phyloP scores from a whole-genome alignment of 2,329 filamentous ascomycete species.

The Rhinocladiella similis region DNA sequence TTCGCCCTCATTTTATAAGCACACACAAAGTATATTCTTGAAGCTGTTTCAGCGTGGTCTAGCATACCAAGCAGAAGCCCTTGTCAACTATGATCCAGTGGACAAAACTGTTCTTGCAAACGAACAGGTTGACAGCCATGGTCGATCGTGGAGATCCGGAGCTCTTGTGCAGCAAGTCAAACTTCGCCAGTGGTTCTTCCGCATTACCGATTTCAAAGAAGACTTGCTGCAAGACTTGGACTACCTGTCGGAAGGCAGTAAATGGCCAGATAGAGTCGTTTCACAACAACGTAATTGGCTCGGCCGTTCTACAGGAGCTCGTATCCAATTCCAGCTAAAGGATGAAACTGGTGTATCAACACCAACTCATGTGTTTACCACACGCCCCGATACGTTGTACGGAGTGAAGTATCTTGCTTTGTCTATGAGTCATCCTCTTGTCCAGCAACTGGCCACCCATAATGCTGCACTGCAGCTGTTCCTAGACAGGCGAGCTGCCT shows the following conservation, averaged over 20 bases:
- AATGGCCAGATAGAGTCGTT: constrained; percentile 81
- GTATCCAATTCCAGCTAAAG: constrained; percentile 67
- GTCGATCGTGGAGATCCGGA: constrained; percentile 77
- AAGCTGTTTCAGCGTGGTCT: constrained; percentile 72
- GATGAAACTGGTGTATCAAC: constrained; percentile 28
- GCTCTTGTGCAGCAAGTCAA: constrained; percentile 91
- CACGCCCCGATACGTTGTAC: constrained; percentile 80
- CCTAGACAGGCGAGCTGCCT: constrained; percentile 55
- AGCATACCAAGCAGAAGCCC: constrained; percentile 78
- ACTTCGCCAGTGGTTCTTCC: constrained; percentile 90
- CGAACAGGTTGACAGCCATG: constrained; percentile 74
- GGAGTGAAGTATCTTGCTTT: constrained; percentile 84
- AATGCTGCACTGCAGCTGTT: constrained; percentile 68
- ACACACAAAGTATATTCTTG: constrained; percentile 83
- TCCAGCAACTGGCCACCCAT: constrained; percentile 58
- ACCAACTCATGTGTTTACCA: constrained; percentile 71
- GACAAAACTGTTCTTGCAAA: constrained; percentile 89
- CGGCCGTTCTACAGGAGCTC: constrained; percentile 72
- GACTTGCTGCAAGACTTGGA: constrained; percentile 71
- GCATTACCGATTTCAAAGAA: constrained; percentile 77
- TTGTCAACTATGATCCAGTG: constrained; percentile 88
- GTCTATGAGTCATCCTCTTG: constrained; percentile 70
- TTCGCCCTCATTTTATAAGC: constrained; percentile 82
- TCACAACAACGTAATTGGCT: constrained; percentile 88
- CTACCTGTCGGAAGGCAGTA: constrained; percentile 59